Percentiles rank a stretch among this genome's conserved stretches.
These are phyloP conservation scores for Withania somnifera DNA, from an alignment of 305 asterid genomes.

Conservation along the genomic window DNA sequence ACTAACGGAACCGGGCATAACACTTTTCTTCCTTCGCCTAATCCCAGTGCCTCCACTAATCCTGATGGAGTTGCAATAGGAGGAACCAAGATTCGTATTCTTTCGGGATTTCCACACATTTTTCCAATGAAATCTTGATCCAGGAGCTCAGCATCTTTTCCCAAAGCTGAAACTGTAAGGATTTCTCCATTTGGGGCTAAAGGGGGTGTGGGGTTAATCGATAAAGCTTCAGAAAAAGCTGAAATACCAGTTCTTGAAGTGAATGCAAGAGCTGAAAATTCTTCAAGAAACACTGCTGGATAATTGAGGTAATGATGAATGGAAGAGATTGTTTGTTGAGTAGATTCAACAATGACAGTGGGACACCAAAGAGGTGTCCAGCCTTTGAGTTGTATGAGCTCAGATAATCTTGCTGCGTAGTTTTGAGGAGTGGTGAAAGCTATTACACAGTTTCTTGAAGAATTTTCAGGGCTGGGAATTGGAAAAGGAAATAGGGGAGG, in stretches of 20 bases:
- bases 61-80: slow-evolving; percentile 54
- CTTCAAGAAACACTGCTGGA: slow-evolving; percentile 34
- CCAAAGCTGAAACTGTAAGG: slow-evolving; percentile 53
- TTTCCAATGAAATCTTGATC: slow-evolving; percentile 21
- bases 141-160: slow-evolving; percentile 59
- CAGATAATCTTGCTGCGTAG: slow-evolving; percentile 52
- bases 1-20: slow-evolving; percentile 68
- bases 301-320: slow-evolving; percentile 26
- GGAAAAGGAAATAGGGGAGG: slow-evolving; percentile 20
- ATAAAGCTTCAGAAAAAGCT: slow-evolving; percentile 44
- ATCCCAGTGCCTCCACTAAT: slow-evolving; percentile 42
- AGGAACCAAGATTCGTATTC: slow-evolving; percentile 46
- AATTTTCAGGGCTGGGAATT: slow-evolving; percentile 8
- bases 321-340: slow-evolving; percentile 47
- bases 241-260: slow-evolving; percentile 70
- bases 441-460: slow-evolving; percentile 22
- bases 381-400: slow-evolving; percentile 34
- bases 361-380: slow-evolving; percentile 77
- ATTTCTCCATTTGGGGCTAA: slow-evolving; percentile 30
- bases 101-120: slow-evolving; percentile 38
- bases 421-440: slow-evolving; percentile 73
- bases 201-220: slow-evolving; percentile 17
- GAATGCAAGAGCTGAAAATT: slow-evolving; percentile 66
- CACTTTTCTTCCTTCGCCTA: slow-evolving; percentile 45
- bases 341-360: slow-evolving; percentile 50